Conservation (phyloP, 192 early-diverging fungal genomes). For the Phlyctochytrium bullatum region DNA sequence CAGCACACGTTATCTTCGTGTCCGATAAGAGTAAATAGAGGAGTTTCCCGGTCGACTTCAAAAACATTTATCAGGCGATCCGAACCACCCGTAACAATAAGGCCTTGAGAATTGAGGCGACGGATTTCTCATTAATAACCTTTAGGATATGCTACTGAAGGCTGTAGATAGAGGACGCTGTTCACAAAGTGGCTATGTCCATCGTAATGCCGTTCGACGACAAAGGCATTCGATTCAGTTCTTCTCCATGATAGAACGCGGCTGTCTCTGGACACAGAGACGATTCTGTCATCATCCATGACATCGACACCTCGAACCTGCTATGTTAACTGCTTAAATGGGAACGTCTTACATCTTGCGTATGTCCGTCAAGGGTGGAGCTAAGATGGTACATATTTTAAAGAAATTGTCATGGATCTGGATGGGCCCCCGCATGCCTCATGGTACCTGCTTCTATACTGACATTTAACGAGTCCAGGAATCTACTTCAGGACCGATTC, state of each 20-base stretch:
- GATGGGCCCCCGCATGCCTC: neutral
- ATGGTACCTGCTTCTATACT: neutral
- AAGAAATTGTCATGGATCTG: neutral
- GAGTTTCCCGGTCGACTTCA: conserved; percentile 55
- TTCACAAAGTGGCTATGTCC: conserved; percentile 83
- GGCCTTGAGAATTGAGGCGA: conserved; percentile 44
- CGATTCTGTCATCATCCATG: neutral
- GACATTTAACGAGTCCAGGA: conserved; percentile 18
- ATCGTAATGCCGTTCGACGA: too few relatives aligned
- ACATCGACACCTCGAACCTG: neutral
- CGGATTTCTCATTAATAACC: conserved; percentile 44
- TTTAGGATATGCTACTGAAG: conserved; percentile 54
- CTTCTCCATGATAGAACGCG: neutral
- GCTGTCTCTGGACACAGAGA: neutral
- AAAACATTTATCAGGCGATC: conserved; percentile 85
- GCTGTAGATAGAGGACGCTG: conserved; percentile 59
- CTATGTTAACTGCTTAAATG: neutral
- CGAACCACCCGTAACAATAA: conserved; percentile 77
- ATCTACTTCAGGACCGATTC: conserved; percentile 36
- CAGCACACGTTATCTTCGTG: conserved; percentile 88
- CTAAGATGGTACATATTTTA: neutral
- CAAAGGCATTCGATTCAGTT: too few relatives aligned
- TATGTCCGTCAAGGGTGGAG: neutral
- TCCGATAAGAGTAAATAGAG: conserved; percentile 69
- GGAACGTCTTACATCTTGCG: neutral